Evolutionary conservation across 345 rosid genomes (phyloP).

Genomic region (Euphorbia peplus): DNA sequence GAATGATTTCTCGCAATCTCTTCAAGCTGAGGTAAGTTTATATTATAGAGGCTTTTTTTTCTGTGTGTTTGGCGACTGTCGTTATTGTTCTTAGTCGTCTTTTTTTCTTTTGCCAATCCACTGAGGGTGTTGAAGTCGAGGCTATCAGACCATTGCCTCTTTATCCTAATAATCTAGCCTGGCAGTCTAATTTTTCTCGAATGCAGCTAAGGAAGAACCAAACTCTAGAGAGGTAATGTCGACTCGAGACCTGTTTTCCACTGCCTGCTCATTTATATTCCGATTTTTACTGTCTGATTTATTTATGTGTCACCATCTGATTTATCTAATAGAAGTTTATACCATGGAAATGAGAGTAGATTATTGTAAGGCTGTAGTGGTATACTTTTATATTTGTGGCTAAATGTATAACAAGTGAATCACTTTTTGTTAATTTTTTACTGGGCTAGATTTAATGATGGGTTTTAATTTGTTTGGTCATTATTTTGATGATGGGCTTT

Average conservation of each 20-base stretch:
- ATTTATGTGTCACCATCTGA: neutral
- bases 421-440: too few species aligned
- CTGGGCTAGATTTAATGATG: too few species aligned
- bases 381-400: neutral
- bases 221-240: conserved; percentile 74
- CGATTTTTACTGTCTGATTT: too few species aligned
- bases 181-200: conserved; percentile 90
- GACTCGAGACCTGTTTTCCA: neutral
- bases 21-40: conserved; percentile 59
- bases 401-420: neutral
- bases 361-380: neutral
- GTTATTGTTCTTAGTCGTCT: neutral
- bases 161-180: conserved; percentile 86
- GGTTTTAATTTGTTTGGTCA: too few species aligned
- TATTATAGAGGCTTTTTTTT: neutral
- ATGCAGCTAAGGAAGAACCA: conserved; percentile 92
- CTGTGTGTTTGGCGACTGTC: neutral
- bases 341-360: neutral
- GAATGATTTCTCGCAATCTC: conserved; percentile 76
- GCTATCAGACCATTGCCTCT: conserved; percentile 83
- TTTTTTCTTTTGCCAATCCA: conserved; percentile 33
- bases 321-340: neutral
- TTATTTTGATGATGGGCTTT: too few species aligned
- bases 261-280: neutral
- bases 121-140: conserved; percentile 64